Base-by-base conservation (phyloP, 371 early-diverging fungal species). In the Nematocida ausubeli region DNA sequence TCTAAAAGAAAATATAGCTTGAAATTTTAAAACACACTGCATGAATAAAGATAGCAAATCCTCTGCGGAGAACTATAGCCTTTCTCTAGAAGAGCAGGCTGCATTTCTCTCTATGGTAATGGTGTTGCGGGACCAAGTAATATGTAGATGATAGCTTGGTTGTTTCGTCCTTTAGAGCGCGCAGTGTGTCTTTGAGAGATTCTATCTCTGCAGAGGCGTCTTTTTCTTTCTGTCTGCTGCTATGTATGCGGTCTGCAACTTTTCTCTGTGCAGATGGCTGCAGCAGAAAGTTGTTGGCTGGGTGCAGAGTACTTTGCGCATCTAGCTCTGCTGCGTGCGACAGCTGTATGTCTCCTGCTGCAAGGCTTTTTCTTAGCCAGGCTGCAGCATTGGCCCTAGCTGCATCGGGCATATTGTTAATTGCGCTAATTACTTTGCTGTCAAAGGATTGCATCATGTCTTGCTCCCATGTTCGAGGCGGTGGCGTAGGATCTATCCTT, bases 1-100 rank as follows among this genome's bases (percentile, higher is more conserved):
- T n/a, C n/a, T n/a, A n/a, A n/a, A n/a, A n/a, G n/a, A n/a, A n/a
- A n/a, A n/a, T n/a, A n/a, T n/a, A n/a, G n/a, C n/a, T n/a, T n/a
- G n/a, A n/a, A n/a, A n/a, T n/a, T n/a, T n/a, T n/a, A n/a, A n/a
- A n/a, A n/a, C n/a, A n/a, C n/a, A n/a, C n/a, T n/a, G n/a, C n/a
- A n/a, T n/a, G n/a, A n/a, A n/a, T n/a, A n/a, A n/a, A n/a, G n/a
- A n/a, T n/a, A n/a, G n/a, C n/a, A n/a, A n/a, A n/a, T 83, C 70
- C 19, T 39, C 32, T 12, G 81, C 58, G 12, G 60, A 81, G 28
- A 83, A 52, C 65, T 80, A 83, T 1, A 32, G 37, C 58, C 44
- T 78, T 34, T 52, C 57, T 47, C 55, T 22, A 22, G 81, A 39
- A 40, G 19, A 5, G 5, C 58, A 60, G 1, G 60, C 37, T 35